A percentile compares a stretch with the other conserved stretches of the same genome.
Conservation (phyloP, 371 early-diverging fungal species). For the Coelomomyces lativittatus region DNA sequence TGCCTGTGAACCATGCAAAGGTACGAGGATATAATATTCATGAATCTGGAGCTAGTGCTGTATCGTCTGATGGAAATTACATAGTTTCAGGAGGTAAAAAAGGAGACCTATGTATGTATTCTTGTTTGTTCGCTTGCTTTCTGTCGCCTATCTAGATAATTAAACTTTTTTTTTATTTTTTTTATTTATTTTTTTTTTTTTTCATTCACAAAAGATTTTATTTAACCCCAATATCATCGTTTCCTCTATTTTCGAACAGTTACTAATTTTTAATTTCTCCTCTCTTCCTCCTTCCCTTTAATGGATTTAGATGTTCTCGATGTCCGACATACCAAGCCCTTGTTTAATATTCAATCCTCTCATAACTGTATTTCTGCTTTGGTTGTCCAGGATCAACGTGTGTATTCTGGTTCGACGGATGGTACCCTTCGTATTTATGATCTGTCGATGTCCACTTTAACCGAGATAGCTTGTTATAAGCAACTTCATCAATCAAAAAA, state of each 20-base stretch:
- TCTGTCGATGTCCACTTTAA: constrained; percentile 28
- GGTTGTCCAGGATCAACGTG: too few species aligned
- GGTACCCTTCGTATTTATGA: constrained; percentile 23
- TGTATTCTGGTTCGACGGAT: constrained; percentile 10
- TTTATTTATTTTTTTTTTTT: too few species aligned
- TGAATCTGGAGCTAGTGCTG: constrained; percentile 44
- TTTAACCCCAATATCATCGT: too few species aligned
- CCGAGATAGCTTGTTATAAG: constrained; percentile 1
- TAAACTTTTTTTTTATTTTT: too few species aligned
- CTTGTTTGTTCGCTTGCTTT: background rate
- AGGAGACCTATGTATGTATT: constrained; percentile 50
- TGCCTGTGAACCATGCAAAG: constrained; percentile 41
- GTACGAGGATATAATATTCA: constrained; percentile 25
- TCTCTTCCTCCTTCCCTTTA: too few species aligned
- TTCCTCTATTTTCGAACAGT: too few species aligned
- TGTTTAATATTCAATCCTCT: too few species aligned
- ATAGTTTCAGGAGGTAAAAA: constrained; percentile 53
- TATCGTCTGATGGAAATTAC: constrained; percentile 41
- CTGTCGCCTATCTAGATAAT: too few species aligned
- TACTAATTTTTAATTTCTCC: too few species aligned
- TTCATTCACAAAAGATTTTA: too few species aligned
- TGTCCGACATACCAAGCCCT: constrained; percentile 42
- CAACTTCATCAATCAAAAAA: background rate
- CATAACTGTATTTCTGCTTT: too few species aligned
- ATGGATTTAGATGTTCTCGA: constrained; percentile 54